A percentile compares a stretch with the other conserved stretches of the same genome.
These are phyloP conservation scores for Pseudopithomyces maydicus DNA, from an alignment of 2,329 filamentous ascomycete species.

Conservation along the genomic window DNA sequence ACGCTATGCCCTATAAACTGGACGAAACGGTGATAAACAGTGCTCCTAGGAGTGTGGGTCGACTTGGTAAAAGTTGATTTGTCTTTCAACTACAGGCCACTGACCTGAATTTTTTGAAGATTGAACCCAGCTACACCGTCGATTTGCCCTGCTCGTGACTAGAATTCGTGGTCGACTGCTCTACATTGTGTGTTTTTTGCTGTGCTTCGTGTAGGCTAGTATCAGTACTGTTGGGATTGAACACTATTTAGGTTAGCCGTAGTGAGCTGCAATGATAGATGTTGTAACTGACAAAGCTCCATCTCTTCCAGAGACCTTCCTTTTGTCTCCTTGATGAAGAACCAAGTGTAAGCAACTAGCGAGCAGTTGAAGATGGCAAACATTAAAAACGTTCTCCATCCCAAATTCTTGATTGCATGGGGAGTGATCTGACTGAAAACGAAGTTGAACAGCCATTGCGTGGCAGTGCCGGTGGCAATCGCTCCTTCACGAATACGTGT, in stretches of 20 bases:
- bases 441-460: constrained; percentile 60
- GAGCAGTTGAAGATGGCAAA: constrained; percentile 8
- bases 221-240: not conserved
- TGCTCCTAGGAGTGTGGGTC: no score
- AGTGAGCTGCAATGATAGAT: not conserved
- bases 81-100: no score
- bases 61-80: no score
- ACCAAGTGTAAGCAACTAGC: constrained; percentile 1
- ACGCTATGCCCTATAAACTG: no score
- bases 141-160: not conserved
- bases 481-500: constrained; percentile 53
- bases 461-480: constrained; percentile 55
- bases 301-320: constrained; percentile 6
- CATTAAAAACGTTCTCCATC: constrained; percentile 42
- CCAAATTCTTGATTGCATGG: constrained; percentile 55
- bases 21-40: no score
- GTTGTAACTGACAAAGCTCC: not conserved
- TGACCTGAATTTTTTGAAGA: not conserved
- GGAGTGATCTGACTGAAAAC: constrained; percentile 52
- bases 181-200: not conserved
- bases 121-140: not conserved
- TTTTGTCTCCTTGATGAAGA: constrained; percentile 7
- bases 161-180: not conserved
- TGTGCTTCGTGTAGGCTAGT: not conserved
- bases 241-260: not conserved